These are phyloP conservation scores for Rhizopus stolonifer DNA, from an alignment of 371 early-diverging fungal species.

Conservation along the genomic window DNA sequence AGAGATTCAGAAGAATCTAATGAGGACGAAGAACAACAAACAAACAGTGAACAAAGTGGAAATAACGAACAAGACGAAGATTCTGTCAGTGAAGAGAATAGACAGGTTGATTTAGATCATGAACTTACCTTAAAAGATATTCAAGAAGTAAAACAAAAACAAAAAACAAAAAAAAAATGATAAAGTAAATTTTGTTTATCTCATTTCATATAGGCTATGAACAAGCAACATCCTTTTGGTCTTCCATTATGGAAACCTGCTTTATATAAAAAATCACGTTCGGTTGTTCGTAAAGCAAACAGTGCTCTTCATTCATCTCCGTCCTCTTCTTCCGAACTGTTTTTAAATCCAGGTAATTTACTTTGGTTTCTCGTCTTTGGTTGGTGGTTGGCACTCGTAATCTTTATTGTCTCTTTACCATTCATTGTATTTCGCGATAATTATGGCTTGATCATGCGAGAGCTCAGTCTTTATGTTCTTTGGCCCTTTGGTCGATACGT, in stretches of 20 bases:
- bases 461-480: conserved; percentile 75
- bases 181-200: too few relatives aligned
- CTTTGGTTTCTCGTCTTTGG: conserved; percentile 87
- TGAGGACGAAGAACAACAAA: neutral
- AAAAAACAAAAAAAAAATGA: too few relatives aligned
- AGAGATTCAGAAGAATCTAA: neutral
- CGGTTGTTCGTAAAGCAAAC: conserved; percentile 81
- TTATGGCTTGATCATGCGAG: conserved; percentile 67
- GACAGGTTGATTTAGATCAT: conserved; percentile 16
- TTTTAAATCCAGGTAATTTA: conserved; percentile 83
- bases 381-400: conserved; percentile 83
- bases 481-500: conserved; percentile 97
- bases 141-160: conserved; percentile 53
- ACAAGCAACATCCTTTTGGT: conserved; percentile 92
- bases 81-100: conserved; percentile 7
- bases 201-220: conserved; percentile 61
- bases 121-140: conserved; percentile 67
- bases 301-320: conserved; percentile 84
- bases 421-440: conserved; percentile 57
- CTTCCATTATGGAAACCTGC: conserved; percentile 97
- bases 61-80: neutral
- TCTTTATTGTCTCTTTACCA: conserved; percentile 54
- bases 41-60: neutral
- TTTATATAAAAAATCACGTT: conserved; percentile 91
- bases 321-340: conserved; percentile 60